Conservation (phyloP, 225 moss, liverwort and hornwort genomes). For the Pleurozium schreberi region DNA sequence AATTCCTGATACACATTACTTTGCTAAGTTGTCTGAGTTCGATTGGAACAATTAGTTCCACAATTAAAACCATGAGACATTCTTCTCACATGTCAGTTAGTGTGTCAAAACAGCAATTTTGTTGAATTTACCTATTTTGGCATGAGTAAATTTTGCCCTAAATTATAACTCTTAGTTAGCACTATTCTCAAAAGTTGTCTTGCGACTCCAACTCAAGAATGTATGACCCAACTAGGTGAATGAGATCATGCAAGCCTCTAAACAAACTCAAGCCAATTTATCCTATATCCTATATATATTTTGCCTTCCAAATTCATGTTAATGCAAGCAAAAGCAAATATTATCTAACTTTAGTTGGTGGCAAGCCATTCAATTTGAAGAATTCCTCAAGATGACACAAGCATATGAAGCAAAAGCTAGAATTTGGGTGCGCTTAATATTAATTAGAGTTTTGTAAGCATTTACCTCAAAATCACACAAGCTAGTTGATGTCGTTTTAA, state of each 20-base stretch:
- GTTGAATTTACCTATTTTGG: fast-evolving
- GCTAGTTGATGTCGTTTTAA: no score
- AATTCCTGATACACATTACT: neutral
- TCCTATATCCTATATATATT: neutral
- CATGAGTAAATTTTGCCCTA: no score
- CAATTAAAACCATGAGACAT: neutral
- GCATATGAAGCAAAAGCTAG: neutral
- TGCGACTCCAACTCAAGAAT: neutral
- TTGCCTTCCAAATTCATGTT: neutral
- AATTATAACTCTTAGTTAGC: neutral
- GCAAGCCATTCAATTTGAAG: neutral
- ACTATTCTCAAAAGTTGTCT: neutral
- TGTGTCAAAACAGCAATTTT: neutral
- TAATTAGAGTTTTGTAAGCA: neutral
- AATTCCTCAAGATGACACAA: neutral
- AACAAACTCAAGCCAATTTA: neutral
- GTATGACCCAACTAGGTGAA: neutral
- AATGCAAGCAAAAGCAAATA: no score
- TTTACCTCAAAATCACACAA: neutral
- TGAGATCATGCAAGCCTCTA: neutral
- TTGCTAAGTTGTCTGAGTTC: neutral
- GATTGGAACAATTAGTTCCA: neutral
- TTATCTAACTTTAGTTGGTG: no score
- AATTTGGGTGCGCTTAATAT: neutral
- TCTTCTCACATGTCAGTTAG: neutral